Evolutionary conservation across 1,284 basidiomycete species (phyloP), one percentile per base, ranked within the genome.

Genomic region (Ceratorhiza oryzae-sativae): DNA sequence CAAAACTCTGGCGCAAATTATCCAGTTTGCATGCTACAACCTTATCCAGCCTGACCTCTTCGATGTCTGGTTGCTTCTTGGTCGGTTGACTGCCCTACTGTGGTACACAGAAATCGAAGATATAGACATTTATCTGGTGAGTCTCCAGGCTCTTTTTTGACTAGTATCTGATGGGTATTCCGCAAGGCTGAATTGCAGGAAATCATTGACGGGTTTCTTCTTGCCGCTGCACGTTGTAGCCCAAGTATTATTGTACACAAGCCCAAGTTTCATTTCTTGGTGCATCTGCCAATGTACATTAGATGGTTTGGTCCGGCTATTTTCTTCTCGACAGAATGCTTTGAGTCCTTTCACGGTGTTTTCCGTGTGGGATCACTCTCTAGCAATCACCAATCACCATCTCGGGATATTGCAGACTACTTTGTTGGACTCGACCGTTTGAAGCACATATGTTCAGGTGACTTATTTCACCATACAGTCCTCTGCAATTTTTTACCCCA

Each of bases 271-370:
- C 82, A 83, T 73, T 71, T 81, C 32, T 77, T 84, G 0, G 18
- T 74, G 0, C 82, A 83, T 60, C 49, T 81, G 6, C 53, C 71
- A 0, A 75, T 77, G 0, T 77, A 80, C 63, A 79, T 83, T 41
- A 63, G 65, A 0, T 75, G 78, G 0, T 81, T 82, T 76, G 82
- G 81, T 0, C 82, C 82, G 10, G 70, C 78, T 1, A 71, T 81
- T 0, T 59, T 79, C 0, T 79, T 76, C 48, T 76, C 79, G 2
- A 82, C 81, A 0, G 82, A 84, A 71, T 65, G 75, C 9, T 83
- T 80, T 68, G 81, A 83, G 71, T 80, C 76, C 13, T 84, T 77
- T 74, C 83, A 84, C 74, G 75, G 76, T 0, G 74, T 83, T 0
- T 83, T 84, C 63, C 78, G 80, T 0, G 36, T 78, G 3, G 81